Evolutionary conservation across 768 basidiomycete species (phyloP), one percentile per base, ranked within the genome.

Genomic region (Hericium alpestre): DNA sequence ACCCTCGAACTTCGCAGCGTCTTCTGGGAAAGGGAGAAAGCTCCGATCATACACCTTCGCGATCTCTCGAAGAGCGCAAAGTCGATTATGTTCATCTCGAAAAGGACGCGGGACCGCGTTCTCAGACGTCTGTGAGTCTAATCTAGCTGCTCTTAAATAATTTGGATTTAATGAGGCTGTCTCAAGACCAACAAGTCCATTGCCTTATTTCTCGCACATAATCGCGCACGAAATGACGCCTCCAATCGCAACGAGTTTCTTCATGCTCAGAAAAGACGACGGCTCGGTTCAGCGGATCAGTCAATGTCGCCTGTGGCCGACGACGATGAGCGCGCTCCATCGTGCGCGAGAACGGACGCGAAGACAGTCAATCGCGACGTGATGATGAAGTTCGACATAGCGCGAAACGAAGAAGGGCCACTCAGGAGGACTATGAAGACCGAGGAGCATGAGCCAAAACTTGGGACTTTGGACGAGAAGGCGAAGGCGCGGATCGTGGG

Each of bases 381-480:
- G 1, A 90, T 91, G 64, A 89, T 91, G 76, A 87, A 87, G 66
- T 91, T 90, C 61, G 90, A 92, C 66, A 86, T 92, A 59, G 85
- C 84, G n/a, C 88, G 83, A 69, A 90, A 91, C 59, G 84, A 82
- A 55, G 86, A 87, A 39, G 89, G 89, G 0, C 87, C 88, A 1
- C 71, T 92, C 46, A 76, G 79, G 32, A 75, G 81, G 62, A 89
- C 83, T 0, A 64, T 82, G 60, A 76, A 77, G 62, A 67, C 64
- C 22, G 66, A 54, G 16, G 40, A 38, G 9, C 56, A 54, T 4
- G 37, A 47, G 4, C 27, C 50, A 32, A 39, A 23, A 13, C 41
- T 25, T 39, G 20, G 4, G 22, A 48, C n/a, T 18, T 15, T 25
- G 8, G 50, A 53, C 22, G 50, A 50, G 27, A 25, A 50, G n/a